These are phyloP conservation scores for Chondrus crispus DNA, from an alignment of 23 red algal species.

Conservation along the genomic window DNA sequence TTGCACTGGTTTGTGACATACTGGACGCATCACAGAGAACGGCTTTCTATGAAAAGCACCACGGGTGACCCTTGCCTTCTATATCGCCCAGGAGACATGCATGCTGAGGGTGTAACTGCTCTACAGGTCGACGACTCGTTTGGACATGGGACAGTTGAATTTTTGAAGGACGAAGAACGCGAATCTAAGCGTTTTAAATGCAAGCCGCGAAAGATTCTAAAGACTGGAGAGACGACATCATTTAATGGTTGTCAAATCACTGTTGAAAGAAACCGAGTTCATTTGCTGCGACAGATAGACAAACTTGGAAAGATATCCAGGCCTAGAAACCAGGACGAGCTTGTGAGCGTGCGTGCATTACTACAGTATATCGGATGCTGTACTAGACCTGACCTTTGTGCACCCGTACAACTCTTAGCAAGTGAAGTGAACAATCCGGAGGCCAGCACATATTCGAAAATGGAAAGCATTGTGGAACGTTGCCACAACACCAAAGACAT, in stretches of 20 bases:
- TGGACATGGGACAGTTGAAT: neutral
- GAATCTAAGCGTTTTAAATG: neutral
- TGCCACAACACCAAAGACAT: neutral
- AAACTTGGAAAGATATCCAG: neutral
- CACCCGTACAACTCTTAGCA: neutral
- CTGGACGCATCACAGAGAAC: conserved; percentile 15
- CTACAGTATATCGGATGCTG: conserved; percentile 8
- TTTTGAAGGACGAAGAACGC: neutral
- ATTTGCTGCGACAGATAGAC: neutral
- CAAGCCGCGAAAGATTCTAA: neutral
- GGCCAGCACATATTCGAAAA: neutral
- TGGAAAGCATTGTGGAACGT: neutral
- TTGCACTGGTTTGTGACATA: conserved; percentile 38
- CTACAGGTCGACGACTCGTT: conserved; percentile 6
- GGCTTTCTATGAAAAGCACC: conserved; percentile 12
- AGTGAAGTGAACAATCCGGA: neutral
- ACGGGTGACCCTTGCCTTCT: conserved; percentile 36
- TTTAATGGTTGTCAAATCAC: no score
- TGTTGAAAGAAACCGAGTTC: no score
- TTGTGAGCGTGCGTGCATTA: neutral
- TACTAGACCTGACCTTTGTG: neutral
- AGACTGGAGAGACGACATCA: no score
- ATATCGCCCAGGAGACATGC: no score
- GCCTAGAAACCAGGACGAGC: neutral
- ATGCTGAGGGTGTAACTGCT: no score